A percentile compares a stretch with the other conserved stretches of the same genome.
phyloP scores from a whole-genome alignment of 495 filamentous ascomycete genomes.

The Lasiosphaeria miniovina region DNA sequence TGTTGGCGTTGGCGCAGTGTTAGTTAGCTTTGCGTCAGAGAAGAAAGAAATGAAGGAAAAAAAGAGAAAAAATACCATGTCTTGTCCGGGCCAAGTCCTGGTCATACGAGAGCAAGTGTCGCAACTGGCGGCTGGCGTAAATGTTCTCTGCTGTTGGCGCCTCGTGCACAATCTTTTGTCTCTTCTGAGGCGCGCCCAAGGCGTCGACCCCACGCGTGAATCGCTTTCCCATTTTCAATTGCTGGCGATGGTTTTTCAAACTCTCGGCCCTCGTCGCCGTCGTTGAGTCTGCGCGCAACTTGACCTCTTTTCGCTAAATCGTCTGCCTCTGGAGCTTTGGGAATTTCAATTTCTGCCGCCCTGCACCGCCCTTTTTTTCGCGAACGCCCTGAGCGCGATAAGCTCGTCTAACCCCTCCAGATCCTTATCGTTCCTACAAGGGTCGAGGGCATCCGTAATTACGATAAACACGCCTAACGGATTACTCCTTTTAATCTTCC shows the following conservation, averaged over 20 bases:
- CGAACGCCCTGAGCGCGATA: not conserved
- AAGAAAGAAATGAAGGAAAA: not conserved
- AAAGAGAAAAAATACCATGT: slow-evolving; percentile 51
- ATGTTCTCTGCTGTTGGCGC: slow-evolving; percentile 54
- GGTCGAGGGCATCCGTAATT: not conserved
- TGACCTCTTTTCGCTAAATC: not conserved
- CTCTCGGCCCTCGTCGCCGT: not conserved
- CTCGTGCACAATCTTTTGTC: slow-evolving; percentile 41
- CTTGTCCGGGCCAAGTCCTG: slow-evolving; percentile 59
- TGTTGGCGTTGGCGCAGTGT: slow-evolving; percentile 25
- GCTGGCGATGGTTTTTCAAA: not conserved
- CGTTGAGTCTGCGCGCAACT: not conserved
- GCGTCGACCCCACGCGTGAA: slow-evolving; percentile 32
- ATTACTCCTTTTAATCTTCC: not conserved
- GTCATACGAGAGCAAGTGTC: slow-evolving; percentile 61
- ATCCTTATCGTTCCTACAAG: not conserved
- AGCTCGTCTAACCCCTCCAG: not conserved
- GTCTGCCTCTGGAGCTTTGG: slow-evolving; percentile 8
- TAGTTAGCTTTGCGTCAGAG: not conserved
- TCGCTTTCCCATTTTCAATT: slow-evolving; percentile 39
- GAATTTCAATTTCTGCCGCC: slow-evolving; percentile 24
- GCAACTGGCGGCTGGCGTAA: slow-evolving; percentile 57
- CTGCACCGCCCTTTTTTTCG: slow-evolving; percentile 24
- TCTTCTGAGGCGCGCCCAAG: slow-evolving; percentile 27
- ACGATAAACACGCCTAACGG: not conserved